Percentiles rank a stretch among this genome's conserved stretches.
Evolutionary conservation across 2,329 filamentous ascomycete species (phyloP).

Genomic region (Xylaria sp.): DNA sequence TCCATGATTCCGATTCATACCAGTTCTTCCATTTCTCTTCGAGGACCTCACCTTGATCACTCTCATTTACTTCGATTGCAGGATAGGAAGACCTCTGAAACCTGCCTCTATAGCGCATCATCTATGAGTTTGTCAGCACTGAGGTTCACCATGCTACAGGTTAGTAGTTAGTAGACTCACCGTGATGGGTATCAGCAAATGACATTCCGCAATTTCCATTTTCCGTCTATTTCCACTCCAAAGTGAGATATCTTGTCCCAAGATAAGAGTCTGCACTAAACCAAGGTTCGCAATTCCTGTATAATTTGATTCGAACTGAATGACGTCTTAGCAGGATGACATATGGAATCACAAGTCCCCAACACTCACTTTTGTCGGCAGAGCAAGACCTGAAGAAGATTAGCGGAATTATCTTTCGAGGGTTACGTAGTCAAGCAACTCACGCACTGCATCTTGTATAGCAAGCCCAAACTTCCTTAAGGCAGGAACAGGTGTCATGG

Average conservation of each 20-base stretch:
- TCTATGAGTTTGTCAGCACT: conserved; percentile 49
- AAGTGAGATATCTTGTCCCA: conserved; percentile 61
- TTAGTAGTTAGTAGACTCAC: conserved; percentile 46
- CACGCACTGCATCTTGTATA: conserved; percentile 62
- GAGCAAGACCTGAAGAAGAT: conserved; percentile 45
- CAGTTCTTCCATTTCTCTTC: conserved; percentile 73
- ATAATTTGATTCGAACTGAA: conserved; percentile 62
- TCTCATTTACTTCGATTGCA: conserved; percentile 58
- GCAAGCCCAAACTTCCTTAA: conserved; percentile 70
- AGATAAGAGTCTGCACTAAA: conserved; percentile 60
- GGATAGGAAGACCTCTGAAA: conserved; percentile 67
- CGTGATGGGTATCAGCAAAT: conserved; percentile 56
- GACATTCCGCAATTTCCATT: conserved; percentile 66
- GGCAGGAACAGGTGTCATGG: conserved; percentile 65
- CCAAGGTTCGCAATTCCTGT: conserved; percentile 57
- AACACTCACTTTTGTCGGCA: conserved; percentile 47
- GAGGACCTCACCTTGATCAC: conserved; percentile 66
- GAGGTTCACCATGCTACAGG: not conserved
- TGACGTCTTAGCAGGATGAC: not conserved
- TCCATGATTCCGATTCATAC: conserved; percentile 73
- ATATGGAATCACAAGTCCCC: conserved; percentile 8
- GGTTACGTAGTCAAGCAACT: conserved; percentile 35
- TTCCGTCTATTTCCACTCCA: conserved; percentile 66
- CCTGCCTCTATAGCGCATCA: conserved; percentile 66
- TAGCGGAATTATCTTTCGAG: conserved; percentile 21